Evolutionary conservation across 768 basidiomycete species (phyloP).

Genomic region (Termitomyces sp.): DNA sequence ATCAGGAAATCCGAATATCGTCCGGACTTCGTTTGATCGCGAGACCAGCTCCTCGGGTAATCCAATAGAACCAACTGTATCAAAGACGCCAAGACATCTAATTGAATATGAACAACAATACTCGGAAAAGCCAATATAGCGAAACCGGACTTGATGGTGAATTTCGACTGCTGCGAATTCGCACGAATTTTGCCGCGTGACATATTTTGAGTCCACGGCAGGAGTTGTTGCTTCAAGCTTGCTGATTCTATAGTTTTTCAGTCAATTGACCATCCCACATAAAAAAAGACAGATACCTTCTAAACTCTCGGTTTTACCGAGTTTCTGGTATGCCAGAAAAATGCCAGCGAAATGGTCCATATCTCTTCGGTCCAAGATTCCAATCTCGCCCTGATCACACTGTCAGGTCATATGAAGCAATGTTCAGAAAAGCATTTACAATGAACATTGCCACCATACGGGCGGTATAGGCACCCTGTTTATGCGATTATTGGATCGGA

Average conservation of each 20-base stretch:
- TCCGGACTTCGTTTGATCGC: constrained; percentile 38
- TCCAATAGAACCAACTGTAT: constrained; percentile 74
- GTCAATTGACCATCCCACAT: neutral
- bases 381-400: constrained; percentile 57
- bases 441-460: constrained; percentile 73
- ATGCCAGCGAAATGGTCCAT: constrained; percentile 73
- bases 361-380: constrained; percentile 63
- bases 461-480: constrained; percentile 72
- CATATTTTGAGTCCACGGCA: constrained; percentile 49
- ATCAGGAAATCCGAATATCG: constrained; percentile 67
- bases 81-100: constrained; percentile 72
- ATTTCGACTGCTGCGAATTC: constrained; percentile 40
- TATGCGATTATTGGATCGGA: constrained; percentile 6
- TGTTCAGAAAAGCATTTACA: constrained; percentile 30
- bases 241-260: constrained; percentile 1
- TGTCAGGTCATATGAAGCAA: neutral
- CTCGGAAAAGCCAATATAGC: neutral
- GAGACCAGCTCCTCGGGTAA: constrained; percentile 62
- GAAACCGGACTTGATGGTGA: constrained; percentile 57
- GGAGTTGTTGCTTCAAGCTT: constrained; percentile 40
- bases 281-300: constrained; percentile 32
- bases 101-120: constrained; percentile 3
- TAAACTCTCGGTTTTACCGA: constrained; percentile 50
- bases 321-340: constrained; percentile 57
- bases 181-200: constrained; percentile 55